Evolutionary conservation across 1,139 yeast species (phyloP), one percentile per base, ranked within the genome.

Genomic region (Suhomyces atakaporum): DNA sequence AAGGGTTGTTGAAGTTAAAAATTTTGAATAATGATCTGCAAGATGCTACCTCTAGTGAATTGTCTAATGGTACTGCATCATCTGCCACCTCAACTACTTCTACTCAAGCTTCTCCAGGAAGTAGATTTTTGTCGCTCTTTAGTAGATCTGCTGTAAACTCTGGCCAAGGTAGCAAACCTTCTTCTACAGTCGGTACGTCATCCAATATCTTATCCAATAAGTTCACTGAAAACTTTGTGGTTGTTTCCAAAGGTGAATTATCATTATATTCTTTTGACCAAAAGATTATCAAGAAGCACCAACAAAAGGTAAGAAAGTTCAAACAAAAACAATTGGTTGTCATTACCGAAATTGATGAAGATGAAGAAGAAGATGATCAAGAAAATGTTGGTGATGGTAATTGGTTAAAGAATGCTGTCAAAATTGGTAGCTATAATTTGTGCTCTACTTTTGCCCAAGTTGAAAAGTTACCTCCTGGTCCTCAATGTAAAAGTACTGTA

Each of bases 1-100:
- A 85, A 61, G 94, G 95, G 0, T 58, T 84, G 30, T 66, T 84
- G 44, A 73, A 77, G 47, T 68, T 73, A 51, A 74, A 70, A 46
- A 63, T 73, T 12, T 53, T 68, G 35, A 60, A 74, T 45, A 66
- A 69, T 45, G 75, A 65, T 53, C 59, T 60, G 47, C 63, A 60
- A 25, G 73, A 71, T 42, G 56, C 58, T 25, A 39, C 47, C 11
- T 25, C 41, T 6, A 42, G 47, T 16, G 53, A 52, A 12, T 37
- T 53, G 8, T 47, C 53, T 16, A 36, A 35, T 10, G 47, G 42
- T 13, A 31, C 47, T 7, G 31, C 47, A 4, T 48, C 61, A n/a
- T 48, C 60, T 15, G 56, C 56, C 16, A 56, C 56, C 8, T 56
- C 66, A 23, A 50, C 63, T 15, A 43, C 56, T 24, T 51, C 50